A percentile compares a stretch with the other conserved stretches of the same genome.
Conservation (phyloP, 1,139 yeast genomes). For the Barnettozyma hawaiiensis region DNA sequence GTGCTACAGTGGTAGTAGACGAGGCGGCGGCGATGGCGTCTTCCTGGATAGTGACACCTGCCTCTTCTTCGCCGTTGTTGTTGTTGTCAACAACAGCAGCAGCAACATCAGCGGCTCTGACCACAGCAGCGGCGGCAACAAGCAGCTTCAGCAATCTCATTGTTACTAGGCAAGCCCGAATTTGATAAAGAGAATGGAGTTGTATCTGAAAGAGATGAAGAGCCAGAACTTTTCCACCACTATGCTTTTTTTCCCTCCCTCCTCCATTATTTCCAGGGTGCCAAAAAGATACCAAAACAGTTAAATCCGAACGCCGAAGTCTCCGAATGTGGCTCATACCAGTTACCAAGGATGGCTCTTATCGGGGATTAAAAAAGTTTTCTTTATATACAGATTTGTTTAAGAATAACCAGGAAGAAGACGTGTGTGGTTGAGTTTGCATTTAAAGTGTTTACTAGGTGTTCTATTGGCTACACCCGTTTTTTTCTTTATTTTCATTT, state of each 20-base stretch:
- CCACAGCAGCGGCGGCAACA: neutral
- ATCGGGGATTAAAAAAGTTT: neutral
- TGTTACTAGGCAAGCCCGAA: neutral
- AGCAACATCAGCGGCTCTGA: constrained; percentile 1
- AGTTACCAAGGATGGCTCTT: neutral
- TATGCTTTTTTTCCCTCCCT: too few relatives aligned
- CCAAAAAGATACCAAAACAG: neutral
- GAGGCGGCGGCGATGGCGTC: neutral
- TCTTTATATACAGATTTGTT: neutral
- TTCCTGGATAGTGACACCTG: neutral
- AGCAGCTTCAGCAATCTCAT: constrained; percentile 4
- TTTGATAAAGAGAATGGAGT: neutral
- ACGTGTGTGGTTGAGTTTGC: neutral
- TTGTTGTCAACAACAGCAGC: neutral
- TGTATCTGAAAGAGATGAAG: neutral
- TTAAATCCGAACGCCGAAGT: constrained; percentile 5
- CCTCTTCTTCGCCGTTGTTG: neutral
- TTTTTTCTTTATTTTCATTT: neutral
- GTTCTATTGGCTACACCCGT: neutral
- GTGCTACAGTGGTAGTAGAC: neutral
- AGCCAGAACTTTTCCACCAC: neutral
- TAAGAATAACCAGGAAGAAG: neutral
- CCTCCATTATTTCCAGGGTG: neutral
- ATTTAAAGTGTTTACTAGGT: neutral
- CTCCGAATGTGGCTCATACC: constrained; percentile 3